Conservation (phyloP, 2,329 filamentous ascomycete genomes). For the Fusarium buxicola region DNA sequence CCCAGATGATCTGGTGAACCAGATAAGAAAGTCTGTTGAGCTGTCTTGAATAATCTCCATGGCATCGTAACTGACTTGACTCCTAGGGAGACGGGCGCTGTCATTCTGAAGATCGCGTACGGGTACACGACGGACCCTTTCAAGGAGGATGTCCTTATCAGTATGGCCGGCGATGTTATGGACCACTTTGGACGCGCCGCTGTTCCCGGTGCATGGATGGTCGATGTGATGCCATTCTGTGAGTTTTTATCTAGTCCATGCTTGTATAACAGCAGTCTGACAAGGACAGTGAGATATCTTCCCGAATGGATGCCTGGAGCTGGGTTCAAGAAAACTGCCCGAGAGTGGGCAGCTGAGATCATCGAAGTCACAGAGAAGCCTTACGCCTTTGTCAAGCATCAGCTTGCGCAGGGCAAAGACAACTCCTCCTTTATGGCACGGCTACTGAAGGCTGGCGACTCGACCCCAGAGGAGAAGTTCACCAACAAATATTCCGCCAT, state of each 20-base stretch:
- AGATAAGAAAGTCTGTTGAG: conserved; percentile 55
- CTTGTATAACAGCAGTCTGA: not conserved
- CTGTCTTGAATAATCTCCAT: too few relatives aligned
- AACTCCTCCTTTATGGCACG: conserved; percentile 22
- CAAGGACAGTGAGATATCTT: conserved; percentile 16
- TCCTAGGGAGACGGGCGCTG: conserved; percentile 25
- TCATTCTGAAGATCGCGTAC: conserved; percentile 40
- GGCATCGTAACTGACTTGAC: not conserved
- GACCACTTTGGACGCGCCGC: conserved; percentile 23
- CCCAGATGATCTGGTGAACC: conserved; percentile 52
- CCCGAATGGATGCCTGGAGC: conserved; percentile 35
- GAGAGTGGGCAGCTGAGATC: conserved; percentile 18
- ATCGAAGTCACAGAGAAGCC: conserved; percentile 19
- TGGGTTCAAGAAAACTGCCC: conserved; percentile 24
- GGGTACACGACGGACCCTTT: conserved; percentile 34
- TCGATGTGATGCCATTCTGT: conserved; percentile 36
- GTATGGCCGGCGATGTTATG: conserved; percentile 34
- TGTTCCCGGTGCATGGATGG: conserved; percentile 31
- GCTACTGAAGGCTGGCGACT: conserved; percentile 21
- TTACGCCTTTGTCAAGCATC: conserved; percentile 33
- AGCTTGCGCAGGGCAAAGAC: conserved; percentile 12
- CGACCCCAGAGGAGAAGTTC: conserved; percentile 17
- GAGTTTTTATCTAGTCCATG: not conserved
- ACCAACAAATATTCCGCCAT: conserved; percentile 37
- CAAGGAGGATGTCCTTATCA: conserved; percentile 25